Evolutionary conservation across 2,329 filamentous ascomycete genomes (phyloP).

Genomic region (Fusarium sp.): DNA sequence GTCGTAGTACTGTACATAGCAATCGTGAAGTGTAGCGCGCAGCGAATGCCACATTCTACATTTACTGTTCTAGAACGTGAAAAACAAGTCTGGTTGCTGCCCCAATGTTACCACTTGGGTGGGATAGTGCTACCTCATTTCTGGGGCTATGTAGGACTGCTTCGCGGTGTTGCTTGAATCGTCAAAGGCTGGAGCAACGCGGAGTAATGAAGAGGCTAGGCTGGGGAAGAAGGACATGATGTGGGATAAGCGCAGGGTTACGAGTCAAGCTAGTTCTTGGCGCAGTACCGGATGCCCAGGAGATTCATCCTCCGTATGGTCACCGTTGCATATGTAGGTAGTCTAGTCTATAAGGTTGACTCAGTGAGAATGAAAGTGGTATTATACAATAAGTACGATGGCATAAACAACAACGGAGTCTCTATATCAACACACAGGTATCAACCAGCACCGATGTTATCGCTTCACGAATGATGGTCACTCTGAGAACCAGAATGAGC

Average conservation of each 20-base stretch:
- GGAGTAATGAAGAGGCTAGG: conserved; percentile 3
- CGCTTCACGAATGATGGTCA: too few species aligned
- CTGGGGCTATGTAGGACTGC: not conserved
- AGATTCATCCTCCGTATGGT: not conserved
- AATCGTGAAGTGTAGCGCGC: conserved; percentile 3
- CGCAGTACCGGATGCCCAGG: conserved; percentile 23
- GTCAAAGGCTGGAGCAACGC: not conserved
- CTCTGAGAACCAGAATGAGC: too few species aligned
- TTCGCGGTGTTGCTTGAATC: too few species aligned
- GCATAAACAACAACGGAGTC: too few species aligned
- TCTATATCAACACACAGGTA: too few species aligned
- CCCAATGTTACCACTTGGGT: not conserved
- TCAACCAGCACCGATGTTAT: too few species aligned
- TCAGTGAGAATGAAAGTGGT: not conserved
- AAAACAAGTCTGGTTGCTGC: not conserved
- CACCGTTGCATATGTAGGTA: not conserved
- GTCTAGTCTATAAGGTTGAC: not conserved
- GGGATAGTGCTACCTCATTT: conserved; percentile 21
- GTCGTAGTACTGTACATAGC: not conserved
- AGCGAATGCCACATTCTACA: conserved; percentile 14
- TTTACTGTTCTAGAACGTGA: not conserved
- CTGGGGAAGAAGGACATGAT: conserved; percentile 14
- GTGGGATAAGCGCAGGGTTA: conserved; percentile 10
- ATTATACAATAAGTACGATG: too few species aligned
- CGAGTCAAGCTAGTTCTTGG: conserved; percentile 17